Conservation (phyloP, 129 eudicot genomes). For the Saposhnikovia divaricata region DNA sequence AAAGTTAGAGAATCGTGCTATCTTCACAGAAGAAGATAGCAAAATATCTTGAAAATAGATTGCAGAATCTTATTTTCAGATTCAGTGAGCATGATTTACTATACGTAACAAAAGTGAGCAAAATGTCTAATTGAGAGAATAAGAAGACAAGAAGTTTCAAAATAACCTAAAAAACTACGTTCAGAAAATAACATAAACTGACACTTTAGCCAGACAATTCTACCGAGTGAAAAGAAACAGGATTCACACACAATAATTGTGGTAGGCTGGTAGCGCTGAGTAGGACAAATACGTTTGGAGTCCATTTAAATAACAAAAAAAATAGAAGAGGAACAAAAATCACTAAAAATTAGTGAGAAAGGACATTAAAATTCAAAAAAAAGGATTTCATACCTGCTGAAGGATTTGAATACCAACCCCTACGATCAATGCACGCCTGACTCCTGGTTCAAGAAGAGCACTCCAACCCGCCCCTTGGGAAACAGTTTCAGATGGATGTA, state of each 20-base stretch:
- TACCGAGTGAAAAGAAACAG: not conserved
- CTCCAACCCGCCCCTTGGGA: conserved; percentile 32
- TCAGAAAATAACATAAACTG: not conserved
- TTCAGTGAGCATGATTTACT: not conserved
- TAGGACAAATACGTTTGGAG: not conserved
- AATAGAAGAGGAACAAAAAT: not conserved
- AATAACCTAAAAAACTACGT: not conserved
- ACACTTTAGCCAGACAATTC: not conserved
- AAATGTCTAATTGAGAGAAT: not conserved
- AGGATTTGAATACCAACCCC: conserved; percentile 68
- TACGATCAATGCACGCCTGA: conserved; percentile 60
- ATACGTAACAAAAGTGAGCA: not conserved
- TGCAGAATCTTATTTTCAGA: not conserved
- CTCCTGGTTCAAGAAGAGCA: conserved; percentile 66
- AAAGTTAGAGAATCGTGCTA: not conserved
- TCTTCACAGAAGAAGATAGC: not conserved
- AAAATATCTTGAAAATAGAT: not conserved
- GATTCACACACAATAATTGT: not conserved
- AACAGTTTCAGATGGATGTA: conserved; percentile 46
- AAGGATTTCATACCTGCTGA: conserved; percentile 48
- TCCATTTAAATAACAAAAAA: not conserved
- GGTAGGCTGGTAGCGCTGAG: not conserved
- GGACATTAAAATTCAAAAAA: not conserved
- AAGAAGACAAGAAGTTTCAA: not conserved
- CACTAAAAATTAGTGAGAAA: not conserved